Conservation (phyloP, 1,284 basidiomycete species). For the Heterobasidion irregulare region DNA sequence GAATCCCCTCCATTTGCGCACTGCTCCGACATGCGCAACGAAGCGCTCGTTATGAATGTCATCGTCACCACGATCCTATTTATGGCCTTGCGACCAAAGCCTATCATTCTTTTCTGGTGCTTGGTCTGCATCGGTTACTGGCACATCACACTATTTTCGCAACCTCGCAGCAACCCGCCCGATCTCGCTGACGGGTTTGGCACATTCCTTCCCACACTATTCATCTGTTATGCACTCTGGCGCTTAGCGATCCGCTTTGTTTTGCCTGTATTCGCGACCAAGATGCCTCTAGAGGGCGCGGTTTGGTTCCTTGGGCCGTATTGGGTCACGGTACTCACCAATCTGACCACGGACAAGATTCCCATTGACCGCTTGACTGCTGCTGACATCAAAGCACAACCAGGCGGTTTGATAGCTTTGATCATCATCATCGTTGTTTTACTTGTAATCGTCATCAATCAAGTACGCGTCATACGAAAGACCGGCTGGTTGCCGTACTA, state of each 20-base stretch:
- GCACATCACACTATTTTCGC: slow-evolving; percentile 78
- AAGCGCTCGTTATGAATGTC: slow-evolving; percentile 66
- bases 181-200: slow-evolving; percentile 62
- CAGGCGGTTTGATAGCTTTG: slow-evolving; percentile 66
- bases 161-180: slow-evolving; percentile 65
- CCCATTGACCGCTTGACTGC: slow-evolving; percentile 69
- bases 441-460: slow-evolving; percentile 56
- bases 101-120: slow-evolving; percentile 69
- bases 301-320: slow-evolving; percentile 73
- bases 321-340: slow-evolving; percentile 73
- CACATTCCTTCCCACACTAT: slow-evolving; percentile 73
- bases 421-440: slow-evolving; percentile 66
- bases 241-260: slow-evolving; percentile 69
- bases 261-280: slow-evolving; percentile 54
- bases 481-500: slow-evolving; percentile 79
- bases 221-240: slow-evolving; percentile 79
- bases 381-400: slow-evolving; percentile 59
- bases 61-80: slow-evolving; percentile 60
- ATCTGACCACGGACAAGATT: slow-evolving; percentile 58
- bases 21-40: slow-evolving; percentile 65
- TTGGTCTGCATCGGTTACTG: slow-evolving; percentile 83
- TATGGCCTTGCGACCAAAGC: slow-evolving; percentile 64
- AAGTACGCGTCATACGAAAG: slow-evolving; percentile 76
- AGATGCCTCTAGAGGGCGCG: slow-evolving; percentile 63
- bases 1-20: slow-evolving; percentile 36